Conservation (phyloP, 2,329 filamentous ascomycete genomes). For the Dichotomopilus funicola region DNA sequence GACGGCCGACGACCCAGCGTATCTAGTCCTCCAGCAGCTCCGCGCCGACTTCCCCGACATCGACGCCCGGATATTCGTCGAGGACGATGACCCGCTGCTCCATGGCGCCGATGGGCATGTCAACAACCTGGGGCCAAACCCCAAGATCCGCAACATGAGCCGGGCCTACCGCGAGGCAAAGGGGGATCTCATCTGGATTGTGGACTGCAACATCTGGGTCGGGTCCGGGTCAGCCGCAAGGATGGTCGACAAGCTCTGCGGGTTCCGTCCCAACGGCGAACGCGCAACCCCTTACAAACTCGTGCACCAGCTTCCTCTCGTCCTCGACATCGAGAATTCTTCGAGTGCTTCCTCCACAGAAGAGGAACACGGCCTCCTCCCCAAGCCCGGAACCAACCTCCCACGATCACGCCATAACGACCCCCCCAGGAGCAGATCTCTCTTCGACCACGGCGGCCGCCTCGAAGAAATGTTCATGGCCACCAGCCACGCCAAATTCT, state of each 20-base stretch:
- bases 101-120: constrained; percentile 44
- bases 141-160: constrained; percentile 97
- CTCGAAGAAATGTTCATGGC: constrained; percentile 94
- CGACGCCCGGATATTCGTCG: constrained; percentile 69
- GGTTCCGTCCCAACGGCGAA: constrained; percentile 47
- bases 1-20: constrained; percentile 66
- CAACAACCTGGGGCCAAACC: constrained; percentile 76
- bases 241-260: constrained; percentile 83
- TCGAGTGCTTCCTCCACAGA: neutral
- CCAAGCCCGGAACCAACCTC: neutral
- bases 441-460: constrained; percentile 61
- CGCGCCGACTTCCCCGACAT: constrained; percentile 64
- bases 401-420: neutral
- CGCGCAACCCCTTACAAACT: constrained; percentile 68
- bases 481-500: constrained; percentile 93
- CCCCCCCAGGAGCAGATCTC: neutral
- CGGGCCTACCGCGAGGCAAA: constrained; percentile 83
- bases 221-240: constrained; percentile 69
- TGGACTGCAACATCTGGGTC: constrained; percentile 97
- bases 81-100: constrained; percentile 71
- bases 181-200: constrained; percentile 85
- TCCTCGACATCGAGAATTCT: constrained; percentile 60
- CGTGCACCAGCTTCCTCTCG: constrained; percentile 86
- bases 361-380: constrained; percentile 15
- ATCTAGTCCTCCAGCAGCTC: constrained; percentile 64